These are phyloP conservation scores for Schoenoplectus tabernaemontani DNA, from an alignment of 202 grass and related monocot species.

Conservation along the genomic window DNA sequence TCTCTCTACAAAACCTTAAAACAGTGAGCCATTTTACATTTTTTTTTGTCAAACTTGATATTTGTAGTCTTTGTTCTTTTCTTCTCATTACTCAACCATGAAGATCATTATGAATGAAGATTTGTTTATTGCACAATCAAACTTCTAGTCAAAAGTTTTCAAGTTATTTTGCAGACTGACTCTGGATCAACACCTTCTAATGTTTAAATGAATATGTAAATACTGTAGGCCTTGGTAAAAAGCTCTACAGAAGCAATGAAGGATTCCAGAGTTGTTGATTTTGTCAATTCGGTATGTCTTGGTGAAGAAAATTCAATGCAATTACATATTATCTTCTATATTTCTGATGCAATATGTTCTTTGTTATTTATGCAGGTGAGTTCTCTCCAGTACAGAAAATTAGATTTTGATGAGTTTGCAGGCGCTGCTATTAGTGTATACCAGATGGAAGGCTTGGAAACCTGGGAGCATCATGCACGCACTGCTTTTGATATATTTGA, in stretches of 20 bases:
- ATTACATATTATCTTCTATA: constrained; percentile 15
- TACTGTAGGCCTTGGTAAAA: constrained; percentile 54
- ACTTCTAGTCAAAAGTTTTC: background rate
- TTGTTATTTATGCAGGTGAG: constrained; percentile 45
- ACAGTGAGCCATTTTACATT: constrained; percentile 39
- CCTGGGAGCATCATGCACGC: constrained; percentile 73
- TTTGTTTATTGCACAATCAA: background rate
- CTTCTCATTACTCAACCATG: background rate
- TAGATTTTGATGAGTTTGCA: constrained; percentile 86
- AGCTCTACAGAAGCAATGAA: constrained; percentile 54
- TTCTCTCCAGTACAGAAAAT: constrained; percentile 60
- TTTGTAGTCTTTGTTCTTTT: background rate
- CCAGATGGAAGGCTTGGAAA: constrained; percentile 80
- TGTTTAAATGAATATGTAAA: constrained; percentile 25
- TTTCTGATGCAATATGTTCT: background rate
- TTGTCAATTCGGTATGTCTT: constrained; percentile 56
- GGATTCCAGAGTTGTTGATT: constrained; percentile 68
- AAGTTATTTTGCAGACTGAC: background rate
- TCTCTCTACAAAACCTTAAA: constrained; percentile 86
- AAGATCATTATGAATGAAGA: background rate
- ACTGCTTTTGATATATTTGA: constrained; percentile 75
- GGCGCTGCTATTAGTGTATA: constrained; percentile 68
- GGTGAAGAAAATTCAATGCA: background rate
- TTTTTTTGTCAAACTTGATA: background rate
- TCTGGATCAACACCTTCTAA: background rate